A percentile compares a stretch with the other conserved stretches of the same genome.
phyloP scores from a whole-genome alignment of 768 basidiomycete genomes.

The Kwoniella dejecticola region DNA sequence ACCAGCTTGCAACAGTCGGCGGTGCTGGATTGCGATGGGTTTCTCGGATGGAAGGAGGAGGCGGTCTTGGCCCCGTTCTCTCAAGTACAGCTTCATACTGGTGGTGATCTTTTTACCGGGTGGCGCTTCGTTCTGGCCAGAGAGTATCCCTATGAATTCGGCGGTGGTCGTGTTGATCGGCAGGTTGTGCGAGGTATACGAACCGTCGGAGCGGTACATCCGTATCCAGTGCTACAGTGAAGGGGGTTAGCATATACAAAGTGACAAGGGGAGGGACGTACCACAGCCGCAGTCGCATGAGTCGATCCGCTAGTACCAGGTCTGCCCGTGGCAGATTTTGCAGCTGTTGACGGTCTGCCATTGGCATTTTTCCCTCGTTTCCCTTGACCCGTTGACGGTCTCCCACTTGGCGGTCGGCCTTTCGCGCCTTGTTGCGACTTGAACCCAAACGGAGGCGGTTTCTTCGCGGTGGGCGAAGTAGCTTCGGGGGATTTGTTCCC shows the following conservation, averaged over 20 bases:
- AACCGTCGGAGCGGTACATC: slow-evolving; percentile 73
- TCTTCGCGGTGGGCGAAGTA: slow-evolving; percentile 9
- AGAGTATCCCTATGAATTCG: slow-evolving; percentile 66
- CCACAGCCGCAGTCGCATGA: slow-evolving; percentile 16
- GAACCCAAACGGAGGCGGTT: slow-evolving; percentile 51
- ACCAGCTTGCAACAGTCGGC: slow-evolving; percentile 83
- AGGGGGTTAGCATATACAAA: background rate
- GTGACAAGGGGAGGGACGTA: slow-evolving; percentile 20
- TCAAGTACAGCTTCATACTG: slow-evolving; percentile 59
- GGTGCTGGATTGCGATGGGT: slow-evolving; percentile 79
- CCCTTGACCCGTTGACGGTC: slow-evolving; percentile 21
- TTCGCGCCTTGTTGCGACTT: slow-evolving; percentile 28
- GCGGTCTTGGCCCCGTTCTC: slow-evolving; percentile 68
- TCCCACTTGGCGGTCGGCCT: slow-evolving; percentile 20
- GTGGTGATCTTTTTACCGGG: slow-evolving; percentile 39
- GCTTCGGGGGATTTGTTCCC: background rate
- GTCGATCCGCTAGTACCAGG: slow-evolving; percentile 48
- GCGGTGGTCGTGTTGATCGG: slow-evolving; percentile 68
- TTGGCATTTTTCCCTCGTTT: slow-evolving; percentile 13
- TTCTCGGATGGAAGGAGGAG: slow-evolving; percentile 76
- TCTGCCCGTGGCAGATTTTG: slow-evolving; percentile 35
- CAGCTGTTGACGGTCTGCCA: slow-evolving; percentile 35
- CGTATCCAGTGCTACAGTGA: slow-evolving; percentile 64
- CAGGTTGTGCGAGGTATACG: slow-evolving; percentile 71
- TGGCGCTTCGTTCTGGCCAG: slow-evolving; percentile 51